Evolutionary conservation across 2,329 filamentous ascomycete species (phyloP), one percentile per base, ranked within the genome.

Genomic region (Aspergillus latus): DNA sequence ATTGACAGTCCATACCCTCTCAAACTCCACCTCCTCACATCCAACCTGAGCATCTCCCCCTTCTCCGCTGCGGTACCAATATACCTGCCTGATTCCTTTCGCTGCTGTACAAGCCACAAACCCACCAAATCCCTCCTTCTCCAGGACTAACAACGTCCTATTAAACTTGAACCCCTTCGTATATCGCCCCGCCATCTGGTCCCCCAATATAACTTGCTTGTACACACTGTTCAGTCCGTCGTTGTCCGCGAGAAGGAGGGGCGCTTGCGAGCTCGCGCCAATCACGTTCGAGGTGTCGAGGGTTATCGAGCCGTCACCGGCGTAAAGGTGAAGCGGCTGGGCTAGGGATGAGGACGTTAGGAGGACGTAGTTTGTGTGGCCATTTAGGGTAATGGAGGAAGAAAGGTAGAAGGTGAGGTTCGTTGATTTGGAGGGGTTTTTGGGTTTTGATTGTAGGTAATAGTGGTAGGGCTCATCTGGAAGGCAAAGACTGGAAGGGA

Each of bases 341-440:
- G 54, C 54, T 32, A 51, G 48, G 13, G 48, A 30, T 26, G 26
- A 3, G 6, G 30, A 29, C 6, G 54, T 47, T 4, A 56, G 48
- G 11, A 56, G 54, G 42, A 56, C 36, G 54, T 56, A 56, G 54
- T 56, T 56, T 49, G 34, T 56, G 36, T 47, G 32, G 3, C 54
- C 54, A 34, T 56, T 56, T 28, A 47, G 46, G 9, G 54, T 56
- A 10, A 56, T 56, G 13, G 42, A 40, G 13, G 54, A 56, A 34
- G 47, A 51, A 15, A 56, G 26, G 48, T 51, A 56, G 49, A 45
- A 42, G 36, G 30, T 37, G 10, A 9, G 30, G 28, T 28, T 34
- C 5, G 21, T n/a, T 28, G 28, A n/a, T 21, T 21, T 21, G 21
- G 21, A 3, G 3, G 16, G 36, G 10, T 16, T 21, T 21, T 21